Evolutionary conservation across 768 basidiomycete genomes (phyloP).

Genomic region (Lactarius hengduanensis): DNA sequence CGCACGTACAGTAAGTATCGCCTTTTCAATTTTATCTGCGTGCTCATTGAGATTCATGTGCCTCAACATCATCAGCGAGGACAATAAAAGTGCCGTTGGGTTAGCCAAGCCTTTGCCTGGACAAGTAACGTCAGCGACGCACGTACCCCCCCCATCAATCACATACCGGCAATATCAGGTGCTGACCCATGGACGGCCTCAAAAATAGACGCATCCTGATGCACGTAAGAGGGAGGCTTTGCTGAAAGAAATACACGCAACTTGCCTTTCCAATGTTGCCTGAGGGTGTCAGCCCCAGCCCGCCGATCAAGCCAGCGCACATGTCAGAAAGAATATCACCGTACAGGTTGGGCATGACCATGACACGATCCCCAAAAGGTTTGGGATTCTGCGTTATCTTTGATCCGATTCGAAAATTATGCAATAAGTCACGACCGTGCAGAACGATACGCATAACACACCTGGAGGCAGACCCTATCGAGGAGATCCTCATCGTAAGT

Average conservation of each 20-base stretch:
- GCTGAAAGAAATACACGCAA: background rate
- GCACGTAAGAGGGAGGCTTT: slow-evolving; percentile 14
- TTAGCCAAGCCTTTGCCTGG: slow-evolving; percentile 90
- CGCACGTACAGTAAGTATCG: slow-evolving; percentile 74
- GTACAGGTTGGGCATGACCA: slow-evolving; percentile 99
- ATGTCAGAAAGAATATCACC: slow-evolving; percentile 97
- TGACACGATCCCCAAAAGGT: slow-evolving; percentile 94
- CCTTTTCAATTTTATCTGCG: slow-evolving; percentile 89
- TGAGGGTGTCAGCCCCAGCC: slow-evolving; percentile 94
- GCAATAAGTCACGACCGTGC: background rate
- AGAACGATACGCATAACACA: slow-evolving; percentile 35
- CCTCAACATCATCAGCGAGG: slow-evolving; percentile 97
- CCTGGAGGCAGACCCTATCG: slow-evolving; percentile 93
- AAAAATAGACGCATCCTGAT: slow-evolving; percentile 95
- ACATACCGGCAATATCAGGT: slow-evolving; percentile 91
- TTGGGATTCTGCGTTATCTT: slow-evolving; percentile 90
- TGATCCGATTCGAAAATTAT: background rate
- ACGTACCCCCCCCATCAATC: background rate
- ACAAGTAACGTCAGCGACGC: slow-evolving; percentile 8
- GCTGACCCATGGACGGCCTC: slow-evolving; percentile 99
- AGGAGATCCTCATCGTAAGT: slow-evolving; percentile 95
- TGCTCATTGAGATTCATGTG: slow-evolving; percentile 89
- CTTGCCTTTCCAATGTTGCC: slow-evolving; percentile 94
- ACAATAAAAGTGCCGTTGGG: slow-evolving; percentile 96
- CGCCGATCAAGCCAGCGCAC: slow-evolving; percentile 98